Percentiles rank a stretch among this genome's conserved stretches.
Evolutionary conservation across 225 moss, liverwort and hornwort species (phyloP).

Genomic region (Climacium dendroides): DNA sequence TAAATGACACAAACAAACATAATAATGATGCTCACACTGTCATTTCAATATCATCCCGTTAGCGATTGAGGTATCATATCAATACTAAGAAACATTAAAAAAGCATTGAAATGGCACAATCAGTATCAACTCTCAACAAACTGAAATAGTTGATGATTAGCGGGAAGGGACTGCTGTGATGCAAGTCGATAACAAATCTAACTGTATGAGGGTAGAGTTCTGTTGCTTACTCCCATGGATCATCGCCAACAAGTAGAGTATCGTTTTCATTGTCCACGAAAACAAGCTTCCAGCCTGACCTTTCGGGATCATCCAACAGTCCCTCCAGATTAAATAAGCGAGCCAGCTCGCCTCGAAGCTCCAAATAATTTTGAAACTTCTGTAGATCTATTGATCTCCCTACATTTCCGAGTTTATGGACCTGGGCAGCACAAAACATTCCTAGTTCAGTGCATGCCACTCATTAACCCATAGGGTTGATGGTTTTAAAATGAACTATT

Average conservation of each 20-base stretch:
- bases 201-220: not conserved
- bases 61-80: not conserved
- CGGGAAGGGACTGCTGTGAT: not conserved
- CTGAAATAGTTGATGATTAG: not conserved
- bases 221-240: slow-evolving; percentile 62
- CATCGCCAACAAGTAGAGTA: slow-evolving; percentile 67
- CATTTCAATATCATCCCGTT: not conserved
- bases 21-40: not conserved
- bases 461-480: not conserved
- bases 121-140: not conserved
- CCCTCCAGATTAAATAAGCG: slow-evolving; percentile 54
- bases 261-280: slow-evolving; percentile 70
- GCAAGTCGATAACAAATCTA: not conserved
- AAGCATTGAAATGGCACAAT: not conserved
- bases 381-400: slow-evolving; percentile 62
- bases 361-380: slow-evolving; percentile 43
- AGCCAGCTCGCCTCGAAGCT: slow-evolving; percentile 54
- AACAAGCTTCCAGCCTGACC: slow-evolving; percentile 67
- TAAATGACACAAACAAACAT: not conserved
- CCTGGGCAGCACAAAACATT: slow-evolving; percentile 7
- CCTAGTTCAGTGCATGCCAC: not conserved
- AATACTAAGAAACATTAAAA: not conserved
- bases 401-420: slow-evolving; percentile 50
- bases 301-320: slow-evolving; percentile 54
- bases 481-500: not conserved